These are phyloP conservation scores for Eucommia ulmoides DNA, from an alignment of 257 asterid species.

Conservation along the genomic window DNA sequence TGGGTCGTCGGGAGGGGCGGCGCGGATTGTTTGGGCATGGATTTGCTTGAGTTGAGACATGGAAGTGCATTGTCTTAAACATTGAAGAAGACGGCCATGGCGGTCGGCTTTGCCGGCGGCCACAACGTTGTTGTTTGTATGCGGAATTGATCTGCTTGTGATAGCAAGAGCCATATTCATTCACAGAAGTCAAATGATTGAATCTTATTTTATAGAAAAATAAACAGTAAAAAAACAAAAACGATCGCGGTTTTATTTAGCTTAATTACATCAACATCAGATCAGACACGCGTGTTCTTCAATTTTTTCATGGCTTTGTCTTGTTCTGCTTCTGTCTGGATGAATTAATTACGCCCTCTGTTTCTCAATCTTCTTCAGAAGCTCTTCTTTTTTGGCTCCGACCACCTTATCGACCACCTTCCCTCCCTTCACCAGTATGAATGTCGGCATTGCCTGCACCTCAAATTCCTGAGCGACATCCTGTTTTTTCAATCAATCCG, in stretches of 20 bases:
- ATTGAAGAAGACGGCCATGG: conserved; percentile 30
- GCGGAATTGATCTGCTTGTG: too few species aligned
- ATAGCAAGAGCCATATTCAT: too few species aligned
- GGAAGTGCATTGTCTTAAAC: conserved; percentile 38
- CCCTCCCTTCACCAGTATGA: conserved; percentile 48
- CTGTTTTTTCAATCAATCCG: conserved; percentile 18
- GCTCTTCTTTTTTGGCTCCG: conserved; percentile 44
- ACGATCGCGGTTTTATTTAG: too few species aligned
- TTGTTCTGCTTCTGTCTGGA: too few species aligned
- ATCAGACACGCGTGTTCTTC: too few species aligned
- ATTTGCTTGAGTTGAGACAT: conserved; percentile 53
- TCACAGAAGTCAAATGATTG: too few species aligned
- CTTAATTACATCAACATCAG: too few species aligned
- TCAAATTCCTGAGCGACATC: conserved; percentile 53
- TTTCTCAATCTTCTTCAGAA: conserved; percentile 42
- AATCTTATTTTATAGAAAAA: too few species aligned
- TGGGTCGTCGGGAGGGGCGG: conserved; percentile 20
- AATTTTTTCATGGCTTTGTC: too few species aligned
- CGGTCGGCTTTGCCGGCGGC: conserved; percentile 14
- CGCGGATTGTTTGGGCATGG: conserved; percentile 53
- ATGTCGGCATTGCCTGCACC: conserved; percentile 60
- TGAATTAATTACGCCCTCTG: too few species aligned
- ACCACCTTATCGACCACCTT: conserved; percentile 45
- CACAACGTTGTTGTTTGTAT: too few species aligned
- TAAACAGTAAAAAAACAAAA: too few species aligned